Base-by-base conservation (phyloP, 2,329 filamentous ascomycete genomes). In the Uncinocarpus reesii region DNA sequence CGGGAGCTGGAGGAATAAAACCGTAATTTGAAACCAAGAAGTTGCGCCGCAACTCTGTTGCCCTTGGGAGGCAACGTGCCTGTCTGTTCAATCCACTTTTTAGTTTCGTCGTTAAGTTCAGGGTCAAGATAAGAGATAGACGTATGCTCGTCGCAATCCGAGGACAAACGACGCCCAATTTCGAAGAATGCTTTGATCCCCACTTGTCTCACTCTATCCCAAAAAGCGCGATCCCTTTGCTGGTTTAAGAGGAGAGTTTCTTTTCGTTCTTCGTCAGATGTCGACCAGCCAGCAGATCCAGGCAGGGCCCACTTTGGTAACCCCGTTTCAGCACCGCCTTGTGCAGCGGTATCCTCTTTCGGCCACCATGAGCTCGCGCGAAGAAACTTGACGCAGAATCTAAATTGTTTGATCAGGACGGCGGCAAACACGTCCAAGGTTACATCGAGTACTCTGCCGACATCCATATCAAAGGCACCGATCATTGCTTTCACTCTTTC, bases 311-410 rank as follows among this genome's bases (percentile, higher is more conserved):
- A 95, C 23, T 73, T 73, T 0, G 90, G 92, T n/a, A 96, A 71
- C 0, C 85, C 83, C 15, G 71, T 70, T 38, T 77, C 69, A 13
- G 54, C 52, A 20, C 60, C 59, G 8, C 55, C 37, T 13, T 47
- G 52, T 36, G 74, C 69, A 8, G 72, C 62, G 26, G 76, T 73
- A 42, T 78, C 79, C 42, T 81, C 68, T 48, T 76, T 80, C 1
- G 92, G 92, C 92, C 92, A 98, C 92, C 92, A 98, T 20, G 90
- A 94, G 69, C 90, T 96, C 50, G 82, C 81, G 50, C 90, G 78
- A 20, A 98, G 73, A 41, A 96, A 81, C 63, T 94, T 95, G 62
- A 96, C 83, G 60, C 95, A 96, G 68, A 96, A 98, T 26, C 84
- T 81, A 62, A 83, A 88, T 56, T 95, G 87, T 61, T 93, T 93